A percentile compares a stretch with the other conserved stretches of the same genome.
Conservation (phyloP, 371 early-diverging fungal genomes). For the Choanephora cucurbitarum region DNA sequence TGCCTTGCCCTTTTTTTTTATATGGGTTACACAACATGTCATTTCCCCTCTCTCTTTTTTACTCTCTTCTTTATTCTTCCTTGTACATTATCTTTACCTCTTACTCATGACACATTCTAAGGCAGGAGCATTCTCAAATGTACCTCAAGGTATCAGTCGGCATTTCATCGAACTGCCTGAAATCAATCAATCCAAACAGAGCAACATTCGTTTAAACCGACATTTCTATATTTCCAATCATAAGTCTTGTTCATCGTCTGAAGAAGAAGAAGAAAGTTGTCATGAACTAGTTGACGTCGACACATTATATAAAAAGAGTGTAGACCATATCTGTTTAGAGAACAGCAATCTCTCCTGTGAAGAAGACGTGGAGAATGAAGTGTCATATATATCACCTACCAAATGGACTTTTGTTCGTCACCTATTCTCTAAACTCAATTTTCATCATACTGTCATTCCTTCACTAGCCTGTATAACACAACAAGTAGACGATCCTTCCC, state of each 20-base stretch:
- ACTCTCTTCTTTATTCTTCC: not conserved
- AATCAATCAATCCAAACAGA: not conserved
- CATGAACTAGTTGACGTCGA: not conserved
- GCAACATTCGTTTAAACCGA: not conserved
- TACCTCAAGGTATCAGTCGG: slow-evolving; percentile 9
- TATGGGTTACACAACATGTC: not conserved
- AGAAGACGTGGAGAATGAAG: not conserved
- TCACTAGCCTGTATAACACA: not conserved
- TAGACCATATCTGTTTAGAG: not conserved
- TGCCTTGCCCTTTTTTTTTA: slow-evolving; percentile 4
- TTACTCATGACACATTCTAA: not conserved
- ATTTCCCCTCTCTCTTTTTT: not conserved
- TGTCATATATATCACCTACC: not conserved
- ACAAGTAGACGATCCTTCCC: slow-evolving; percentile 1
- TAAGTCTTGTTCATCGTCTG: not conserved
- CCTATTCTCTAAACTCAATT: slow-evolving; percentile 5
- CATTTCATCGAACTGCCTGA: slow-evolving; percentile 11
- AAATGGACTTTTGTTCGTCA: slow-evolving; percentile 11
- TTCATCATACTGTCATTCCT: not conserved
- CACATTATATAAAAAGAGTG: too few species aligned
- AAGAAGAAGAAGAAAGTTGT: not conserved
- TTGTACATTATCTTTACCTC: not conserved
- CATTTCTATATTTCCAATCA: not conserved
- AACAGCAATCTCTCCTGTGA: not conserved
- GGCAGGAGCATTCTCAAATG: slow-evolving; percentile 8